Evolutionary conservation across 2,329 filamentous ascomycete species (phyloP).

Genomic region (Aspergillus glaucus): DNA sequence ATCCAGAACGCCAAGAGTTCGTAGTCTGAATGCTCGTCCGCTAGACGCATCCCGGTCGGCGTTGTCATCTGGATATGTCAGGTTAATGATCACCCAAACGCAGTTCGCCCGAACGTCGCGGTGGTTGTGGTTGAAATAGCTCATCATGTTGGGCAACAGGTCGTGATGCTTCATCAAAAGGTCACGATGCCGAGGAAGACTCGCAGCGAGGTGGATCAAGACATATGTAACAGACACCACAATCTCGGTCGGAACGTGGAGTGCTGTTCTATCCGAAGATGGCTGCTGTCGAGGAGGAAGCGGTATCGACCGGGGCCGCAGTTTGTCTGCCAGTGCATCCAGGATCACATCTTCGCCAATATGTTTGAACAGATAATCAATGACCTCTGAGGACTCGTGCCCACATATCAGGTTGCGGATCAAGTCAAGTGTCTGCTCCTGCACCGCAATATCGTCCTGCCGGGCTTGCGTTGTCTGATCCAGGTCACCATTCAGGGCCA

Average conservation of each 20-base stretch:
- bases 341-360: slow-evolving; percentile 75
- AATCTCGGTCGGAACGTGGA: slow-evolving; percentile 52
- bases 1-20: slow-evolving; percentile 63
- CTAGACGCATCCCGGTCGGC: slow-evolving; percentile 59
- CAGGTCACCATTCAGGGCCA: slow-evolving; percentile 57
- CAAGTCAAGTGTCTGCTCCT: slow-evolving; percentile 85
- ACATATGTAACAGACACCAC: slow-evolving; percentile 73
- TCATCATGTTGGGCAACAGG: slow-evolving; percentile 65
- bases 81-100: slow-evolving; percentile 78
- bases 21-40: slow-evolving; percentile 62
- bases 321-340: slow-evolving; percentile 70
- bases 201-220: slow-evolving; percentile 81
- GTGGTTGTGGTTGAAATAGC: slow-evolving; percentile 67
- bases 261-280: slow-evolving; percentile 16
- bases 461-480: slow-evolving; percentile 62
- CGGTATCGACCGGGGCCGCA: slow-evolving; percentile 49
- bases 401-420: slow-evolving; percentile 82
- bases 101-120: slow-evolving; percentile 69
- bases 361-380: slow-evolving; percentile 72
- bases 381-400: slow-evolving; percentile 59
- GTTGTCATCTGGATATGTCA: slow-evolving; percentile 74
- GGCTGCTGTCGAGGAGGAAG: slow-evolving; percentile 28
- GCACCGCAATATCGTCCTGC: slow-evolving; percentile 74
- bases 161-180: slow-evolving; percentile 69
- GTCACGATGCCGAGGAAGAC: slow-evolving; percentile 69